Percentiles rank a stretch among this genome's conserved stretches.
Evolutionary conservation across 1,284 basidiomycete species (phyloP).

Genomic region (Cryptococcus sp.): DNA sequence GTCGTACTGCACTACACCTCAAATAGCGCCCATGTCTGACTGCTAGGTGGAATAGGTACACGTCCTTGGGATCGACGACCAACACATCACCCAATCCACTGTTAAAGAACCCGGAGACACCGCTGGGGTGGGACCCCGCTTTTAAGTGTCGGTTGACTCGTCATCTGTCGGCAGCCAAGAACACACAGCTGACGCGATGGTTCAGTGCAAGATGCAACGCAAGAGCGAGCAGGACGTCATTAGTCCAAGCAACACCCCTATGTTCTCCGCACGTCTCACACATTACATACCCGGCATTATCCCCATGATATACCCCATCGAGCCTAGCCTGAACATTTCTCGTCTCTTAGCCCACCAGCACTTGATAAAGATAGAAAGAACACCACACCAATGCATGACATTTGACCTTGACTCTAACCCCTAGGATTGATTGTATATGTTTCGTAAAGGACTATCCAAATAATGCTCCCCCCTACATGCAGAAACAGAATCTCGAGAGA

Average conservation of each 20-base stretch:
- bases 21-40: neutral
- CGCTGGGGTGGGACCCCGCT: conserved; percentile 35
- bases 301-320: no score
- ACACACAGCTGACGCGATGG: conserved; percentile 1
- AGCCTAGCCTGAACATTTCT: no score
- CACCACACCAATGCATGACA: neutral
- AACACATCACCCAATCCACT: conserved; percentile 92
- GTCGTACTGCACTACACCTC: conserved; percentile 1
- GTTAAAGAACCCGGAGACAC: conserved; percentile 53
- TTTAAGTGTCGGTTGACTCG: conserved; percentile 34
- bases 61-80: conserved; percentile 89
- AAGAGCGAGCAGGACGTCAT: conserved; percentile 62
- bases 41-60: conserved; percentile 62
- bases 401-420: neutral
- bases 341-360: neutral
- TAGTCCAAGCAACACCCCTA: neutral
- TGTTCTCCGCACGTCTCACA: neutral
- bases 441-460: no score
- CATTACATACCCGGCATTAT: no score
- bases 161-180: neutral
- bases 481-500: neutral
- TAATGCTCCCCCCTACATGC: no score
- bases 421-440: no score
- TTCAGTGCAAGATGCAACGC: conserved; percentile 59
- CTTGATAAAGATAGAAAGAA: neutral